A percentile compares a stretch with the other conserved stretches of the same genome.
Conservation (phyloP, 163 green algal genomes). For the Scenedesmus sp. region DNA sequence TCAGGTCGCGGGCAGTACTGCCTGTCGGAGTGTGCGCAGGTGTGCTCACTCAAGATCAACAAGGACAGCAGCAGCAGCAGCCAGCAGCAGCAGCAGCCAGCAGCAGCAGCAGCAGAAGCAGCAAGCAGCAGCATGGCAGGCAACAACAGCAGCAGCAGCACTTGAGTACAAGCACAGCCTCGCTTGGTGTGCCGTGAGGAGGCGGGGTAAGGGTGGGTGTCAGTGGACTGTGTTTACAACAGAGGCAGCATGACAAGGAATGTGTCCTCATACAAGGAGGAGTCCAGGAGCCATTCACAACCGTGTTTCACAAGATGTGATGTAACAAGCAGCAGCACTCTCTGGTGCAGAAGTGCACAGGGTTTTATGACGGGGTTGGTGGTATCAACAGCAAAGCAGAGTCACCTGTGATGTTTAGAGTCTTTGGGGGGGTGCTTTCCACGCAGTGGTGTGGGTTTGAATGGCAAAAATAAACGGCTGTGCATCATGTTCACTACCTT, state of each 20-base stretch:
- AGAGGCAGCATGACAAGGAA: not conserved
- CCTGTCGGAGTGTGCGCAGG: conserved; percentile 76
- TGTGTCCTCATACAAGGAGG: too few relatives aligned
- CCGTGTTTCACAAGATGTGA: too few relatives aligned
- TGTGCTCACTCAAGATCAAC: conserved; percentile 54
- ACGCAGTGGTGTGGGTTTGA: too few relatives aligned
- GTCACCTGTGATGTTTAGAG: too few relatives aligned
- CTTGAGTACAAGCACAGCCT: not conserved
- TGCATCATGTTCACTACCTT: too few relatives aligned
- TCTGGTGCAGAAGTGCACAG: too few relatives aligned
- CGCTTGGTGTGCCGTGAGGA: not conserved
- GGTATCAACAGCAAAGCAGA: too few relatives aligned
- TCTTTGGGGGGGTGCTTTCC: too few relatives aligned
- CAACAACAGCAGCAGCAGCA: conserved; percentile 6
- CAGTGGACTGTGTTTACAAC: not conserved
- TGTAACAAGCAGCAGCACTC: too few relatives aligned
- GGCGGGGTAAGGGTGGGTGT: not conserved
- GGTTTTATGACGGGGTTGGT: too few relatives aligned
- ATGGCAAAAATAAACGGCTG: too few relatives aligned
- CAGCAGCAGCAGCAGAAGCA: conserved; percentile 12
- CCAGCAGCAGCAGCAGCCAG: not conserved
- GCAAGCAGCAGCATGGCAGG: not conserved
- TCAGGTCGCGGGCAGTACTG: conserved; percentile 74
- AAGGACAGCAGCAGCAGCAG: not conserved
- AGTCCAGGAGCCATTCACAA: too few relatives aligned